Evolutionary conservation across 257 asterid species (phyloP).

Genomic region (Paulownia fortunei): DNA sequence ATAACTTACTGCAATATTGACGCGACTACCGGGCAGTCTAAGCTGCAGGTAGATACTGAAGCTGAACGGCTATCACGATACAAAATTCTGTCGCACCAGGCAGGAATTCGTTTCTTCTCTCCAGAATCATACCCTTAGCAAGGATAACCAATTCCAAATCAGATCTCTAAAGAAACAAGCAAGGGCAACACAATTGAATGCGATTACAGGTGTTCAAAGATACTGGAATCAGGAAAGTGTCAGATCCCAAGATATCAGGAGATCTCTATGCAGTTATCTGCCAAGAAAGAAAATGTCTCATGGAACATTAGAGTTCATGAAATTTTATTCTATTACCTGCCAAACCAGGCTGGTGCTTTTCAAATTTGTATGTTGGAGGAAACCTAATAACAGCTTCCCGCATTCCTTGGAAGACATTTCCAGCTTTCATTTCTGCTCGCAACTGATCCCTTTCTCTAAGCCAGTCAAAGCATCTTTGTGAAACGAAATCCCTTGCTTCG

Average conservation of each 20-base stretch:
- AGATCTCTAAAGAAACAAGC: constrained; percentile 27
- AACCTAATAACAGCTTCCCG: constrained; percentile 90
- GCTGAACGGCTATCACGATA: constrained; percentile 86
- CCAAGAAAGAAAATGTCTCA: not conserved
- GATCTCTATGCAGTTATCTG: constrained; percentile 1
- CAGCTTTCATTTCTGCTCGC: constrained; percentile 88
- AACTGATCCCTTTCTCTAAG: constrained; percentile 93
- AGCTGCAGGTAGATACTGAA: constrained; percentile 72
- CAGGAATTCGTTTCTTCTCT: constrained; percentile 98
- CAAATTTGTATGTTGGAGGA: constrained; percentile 98
- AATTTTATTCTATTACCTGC: constrained; percentile 62
- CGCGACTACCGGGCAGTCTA: constrained; percentile 91
- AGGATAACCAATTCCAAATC: constrained; percentile 30
- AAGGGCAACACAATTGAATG: not conserved
- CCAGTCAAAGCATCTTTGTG: constrained; percentile 98
- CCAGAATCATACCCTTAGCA: constrained; percentile 94
- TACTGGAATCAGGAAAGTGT: not conserved
- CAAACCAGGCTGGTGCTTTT: constrained; percentile 89
- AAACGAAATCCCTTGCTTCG: constrained; percentile 95
- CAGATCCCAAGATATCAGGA: not conserved
- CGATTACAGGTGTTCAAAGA: not conserved
- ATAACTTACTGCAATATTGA: constrained; percentile 75
- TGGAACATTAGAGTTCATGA: not conserved
- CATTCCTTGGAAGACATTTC: constrained; percentile 98
- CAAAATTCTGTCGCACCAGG: constrained; percentile 98